These are phyloP conservation scores for Ilyonectria sp. DNA, from an alignment of 2,329 filamentous ascomycete genomes.

Conservation along the genomic window DNA sequence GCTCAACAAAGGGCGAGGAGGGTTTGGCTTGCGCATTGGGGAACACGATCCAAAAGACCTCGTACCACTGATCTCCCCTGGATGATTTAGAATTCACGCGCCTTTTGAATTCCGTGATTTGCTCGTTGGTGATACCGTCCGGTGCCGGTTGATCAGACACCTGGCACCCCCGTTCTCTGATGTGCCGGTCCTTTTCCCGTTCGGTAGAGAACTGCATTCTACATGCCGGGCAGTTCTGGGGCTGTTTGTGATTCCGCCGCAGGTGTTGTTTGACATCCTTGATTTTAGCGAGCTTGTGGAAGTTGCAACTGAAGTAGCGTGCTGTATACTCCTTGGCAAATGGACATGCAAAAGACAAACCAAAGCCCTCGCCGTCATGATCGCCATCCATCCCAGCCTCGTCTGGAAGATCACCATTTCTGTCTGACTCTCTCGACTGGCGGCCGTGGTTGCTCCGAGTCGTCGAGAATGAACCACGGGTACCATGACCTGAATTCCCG, in stretches of 20 bases:
- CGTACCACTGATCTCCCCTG: background rate
- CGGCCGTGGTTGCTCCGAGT: background rate
- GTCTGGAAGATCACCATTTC: background rate
- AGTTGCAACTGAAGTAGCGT: constrained; percentile 13
- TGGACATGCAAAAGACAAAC: background rate
- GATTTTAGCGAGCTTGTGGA: background rate
- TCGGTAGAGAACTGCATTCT: background rate
- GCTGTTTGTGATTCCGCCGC: background rate
- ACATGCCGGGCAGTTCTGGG: background rate
- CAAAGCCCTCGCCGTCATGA: background rate
- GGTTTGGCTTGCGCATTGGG: background rate
- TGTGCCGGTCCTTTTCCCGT: background rate
- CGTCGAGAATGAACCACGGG: background rate
- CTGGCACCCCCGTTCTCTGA: background rate
- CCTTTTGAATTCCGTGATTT: background rate
- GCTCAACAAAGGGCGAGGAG: constrained; percentile 1
- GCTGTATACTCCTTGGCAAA: constrained; percentile 13
- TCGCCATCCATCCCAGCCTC: background rate
- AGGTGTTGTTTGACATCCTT: constrained; percentile 16
- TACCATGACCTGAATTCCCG: background rate
- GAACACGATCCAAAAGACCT: constrained; percentile 5
- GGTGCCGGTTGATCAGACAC: background rate
- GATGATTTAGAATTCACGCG: background rate
- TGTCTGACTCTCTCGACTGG: background rate
- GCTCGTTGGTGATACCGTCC: constrained; percentile 5